These are phyloP conservation scores for Solanum sparsipilum DNA, from an alignment of 257 asterid species.

Conservation along the genomic window DNA sequence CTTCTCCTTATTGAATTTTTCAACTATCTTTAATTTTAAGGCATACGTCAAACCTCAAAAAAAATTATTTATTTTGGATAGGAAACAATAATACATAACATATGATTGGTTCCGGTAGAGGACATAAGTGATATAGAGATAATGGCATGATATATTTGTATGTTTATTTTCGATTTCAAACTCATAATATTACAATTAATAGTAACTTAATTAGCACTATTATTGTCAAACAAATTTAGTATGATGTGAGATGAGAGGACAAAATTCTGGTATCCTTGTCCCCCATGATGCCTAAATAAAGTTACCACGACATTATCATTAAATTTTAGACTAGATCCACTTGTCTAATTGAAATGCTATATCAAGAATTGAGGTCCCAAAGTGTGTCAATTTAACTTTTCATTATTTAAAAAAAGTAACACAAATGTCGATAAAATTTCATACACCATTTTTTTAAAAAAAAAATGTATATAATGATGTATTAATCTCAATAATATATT, in stretches of 20 bases:
- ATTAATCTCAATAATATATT: not conserved
- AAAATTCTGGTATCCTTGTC: not conserved
- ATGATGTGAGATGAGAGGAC: not conserved
- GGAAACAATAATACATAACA: too few relatives aligned
- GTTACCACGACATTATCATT: not conserved
- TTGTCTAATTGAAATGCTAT: not conserved
- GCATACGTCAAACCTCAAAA: too few relatives aligned
- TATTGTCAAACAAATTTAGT: not conserved
- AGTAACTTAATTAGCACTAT: not conserved
- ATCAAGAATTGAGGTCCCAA: not conserved
- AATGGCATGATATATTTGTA: not conserved
- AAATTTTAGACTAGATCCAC: not conserved
- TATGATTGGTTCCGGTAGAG: not conserved
- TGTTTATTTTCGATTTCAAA: not conserved
- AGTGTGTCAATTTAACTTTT: not conserved
- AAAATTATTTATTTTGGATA: too few relatives aligned
- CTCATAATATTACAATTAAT: not conserved
- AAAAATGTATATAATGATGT: not conserved
- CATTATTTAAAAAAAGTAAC: not conserved
- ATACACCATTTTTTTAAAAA: not conserved
- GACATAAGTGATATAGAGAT: not conserved
- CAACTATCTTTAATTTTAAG: not conserved
- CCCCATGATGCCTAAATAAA: not conserved
- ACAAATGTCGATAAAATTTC: not conserved
- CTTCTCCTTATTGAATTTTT: not conserved